Base-by-base conservation (phyloP, 176 grass and related monocot genomes). In the Musa troglodytarum region DNA sequence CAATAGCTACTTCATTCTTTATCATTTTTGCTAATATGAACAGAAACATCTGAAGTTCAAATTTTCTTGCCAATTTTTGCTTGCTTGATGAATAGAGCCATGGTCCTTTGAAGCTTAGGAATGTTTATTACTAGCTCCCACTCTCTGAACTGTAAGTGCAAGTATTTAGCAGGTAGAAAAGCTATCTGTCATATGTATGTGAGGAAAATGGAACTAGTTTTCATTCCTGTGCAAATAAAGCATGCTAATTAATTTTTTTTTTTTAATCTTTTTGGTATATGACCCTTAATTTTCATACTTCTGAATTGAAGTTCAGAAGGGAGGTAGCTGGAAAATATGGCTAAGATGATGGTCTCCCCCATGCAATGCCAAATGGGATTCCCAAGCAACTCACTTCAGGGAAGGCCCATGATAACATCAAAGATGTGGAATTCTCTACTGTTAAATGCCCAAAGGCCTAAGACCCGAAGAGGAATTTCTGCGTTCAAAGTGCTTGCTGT, bases 401-500 rank as follows among this genome's bases (percentile, higher is more conserved):
- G 72, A 26, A 87, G 75, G 77, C 78, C 88, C 20, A 73, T 84
- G 49, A 55, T 75, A 53, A 51, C 80, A 26, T 62, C 84, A 2
- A 94, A 82, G 84, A 76, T 87, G 72, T 99, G 90, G 95, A 86
- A 80, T 54, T 87, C 83, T 73, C 19, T 80, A 26, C 61, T 83
- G 19, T 63, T 80, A 23, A 78, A 79, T 57, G 54, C 85, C 28
- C 77, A 84, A 52, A 79, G 74, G 59, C 56, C 73, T 25, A 88
- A 76, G 82, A 83, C 80, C 59, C 68, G 25, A 78, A 89, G 58
- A 53, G 69, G 86, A 57, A 67, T 57, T 63, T 78, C 88, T 76
- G 78, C 86, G 16, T 86, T 99, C 79, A 99, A 92, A 85, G 91
- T 89, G 84, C 74, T 89, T 58, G 96, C 96, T 71, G 63, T 82